phyloP scores from a whole-genome alignment of 208 protist genomes.

The Leptomonas seymouri region DNA sequence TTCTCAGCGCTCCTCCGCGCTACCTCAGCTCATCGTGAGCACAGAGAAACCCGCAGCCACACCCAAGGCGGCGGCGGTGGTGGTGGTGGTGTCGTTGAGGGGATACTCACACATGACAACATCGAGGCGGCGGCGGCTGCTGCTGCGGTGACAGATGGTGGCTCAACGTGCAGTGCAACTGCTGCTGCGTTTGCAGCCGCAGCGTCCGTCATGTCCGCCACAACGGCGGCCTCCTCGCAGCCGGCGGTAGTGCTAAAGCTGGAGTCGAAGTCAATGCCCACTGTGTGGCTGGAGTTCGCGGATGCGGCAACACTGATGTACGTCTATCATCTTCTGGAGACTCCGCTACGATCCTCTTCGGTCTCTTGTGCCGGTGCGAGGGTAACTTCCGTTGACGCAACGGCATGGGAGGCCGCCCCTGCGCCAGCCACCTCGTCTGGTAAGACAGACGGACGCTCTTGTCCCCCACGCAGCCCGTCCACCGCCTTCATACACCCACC shows the following conservation, averaged over 20 bases:
- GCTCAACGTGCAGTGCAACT: constrained; percentile 3
- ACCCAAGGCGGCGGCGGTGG: not conserved
- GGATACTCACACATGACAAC: constrained; percentile 4
- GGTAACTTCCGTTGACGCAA: not conserved
- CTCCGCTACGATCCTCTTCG: constrained; percentile 14
- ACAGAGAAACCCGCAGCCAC: not conserved
- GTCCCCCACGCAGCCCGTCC: not conserved
- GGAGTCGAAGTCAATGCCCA: constrained; percentile 27
- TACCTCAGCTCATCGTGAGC: not conserved
- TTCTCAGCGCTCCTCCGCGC: constrained; percentile 1
- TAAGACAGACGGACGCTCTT: not conserved
- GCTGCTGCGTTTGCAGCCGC: constrained; percentile 1
- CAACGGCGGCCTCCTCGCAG: not conserved
- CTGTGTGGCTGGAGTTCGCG: constrained; percentile 39
- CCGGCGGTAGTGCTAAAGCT: constrained; percentile 26
- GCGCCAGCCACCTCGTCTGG: not conserved
- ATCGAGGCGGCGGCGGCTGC: not conserved
- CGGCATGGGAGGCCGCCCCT: not conserved
- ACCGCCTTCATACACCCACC: not conserved
- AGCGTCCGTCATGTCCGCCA: constrained; percentile 1
- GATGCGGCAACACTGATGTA: constrained; percentile 25
- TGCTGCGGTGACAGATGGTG: not conserved
- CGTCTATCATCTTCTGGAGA: constrained; percentile 25
- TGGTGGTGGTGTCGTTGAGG: not conserved
- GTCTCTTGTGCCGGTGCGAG: not conserved